A percentile compares a stretch with the other conserved stretches of the same genome.
Conservation (phyloP, 345 rosid genomes). For the Aquilaria yunnanensis region DNA sequence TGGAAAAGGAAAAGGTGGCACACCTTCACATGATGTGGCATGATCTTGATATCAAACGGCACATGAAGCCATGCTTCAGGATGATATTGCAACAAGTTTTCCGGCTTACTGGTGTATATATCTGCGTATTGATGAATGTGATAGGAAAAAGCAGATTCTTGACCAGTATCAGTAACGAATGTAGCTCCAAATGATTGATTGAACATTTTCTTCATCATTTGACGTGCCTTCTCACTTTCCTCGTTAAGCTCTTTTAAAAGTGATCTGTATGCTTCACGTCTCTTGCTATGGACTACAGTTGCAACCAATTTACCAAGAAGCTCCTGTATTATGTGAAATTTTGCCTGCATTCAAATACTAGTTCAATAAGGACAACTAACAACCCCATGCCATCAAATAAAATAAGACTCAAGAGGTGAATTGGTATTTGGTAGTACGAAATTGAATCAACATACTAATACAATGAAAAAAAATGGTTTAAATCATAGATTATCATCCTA, state of each 20-base stretch:
- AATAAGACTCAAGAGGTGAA: neutral
- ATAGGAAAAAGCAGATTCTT: slow-evolving; percentile 93
- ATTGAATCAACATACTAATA: neutral
- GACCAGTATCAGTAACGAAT: slow-evolving; percentile 83
- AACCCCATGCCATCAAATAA: neutral
- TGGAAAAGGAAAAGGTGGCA: neutral
- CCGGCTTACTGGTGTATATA: slow-evolving; percentile 87
- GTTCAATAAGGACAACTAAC: neutral
- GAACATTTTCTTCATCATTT: slow-evolving; percentile 78
- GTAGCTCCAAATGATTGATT: slow-evolving; percentile 95
- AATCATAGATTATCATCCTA: neutral
- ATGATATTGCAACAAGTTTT: slow-evolving; percentile 69
- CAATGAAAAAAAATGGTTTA: neutral
- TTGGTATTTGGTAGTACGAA: neutral
- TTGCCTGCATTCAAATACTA: slow-evolving; percentile 45
- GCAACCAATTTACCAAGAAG: slow-evolving; percentile 81
- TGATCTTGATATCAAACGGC: slow-evolving; percentile 83
- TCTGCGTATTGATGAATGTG: slow-evolving; percentile 96
- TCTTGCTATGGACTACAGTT: slow-evolving; percentile 35
- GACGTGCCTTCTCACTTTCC: slow-evolving; percentile 68
- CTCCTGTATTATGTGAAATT: slow-evolving; percentile 90
- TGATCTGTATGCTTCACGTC: slow-evolving; percentile 41
- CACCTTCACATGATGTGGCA: slow-evolving; percentile 99
- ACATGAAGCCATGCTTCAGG: slow-evolving; percentile 97
- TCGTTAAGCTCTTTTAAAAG: slow-evolving; percentile 68